Conservation (phyloP, 1,139 yeast genomes). For the Yarrowia galli region DNA sequence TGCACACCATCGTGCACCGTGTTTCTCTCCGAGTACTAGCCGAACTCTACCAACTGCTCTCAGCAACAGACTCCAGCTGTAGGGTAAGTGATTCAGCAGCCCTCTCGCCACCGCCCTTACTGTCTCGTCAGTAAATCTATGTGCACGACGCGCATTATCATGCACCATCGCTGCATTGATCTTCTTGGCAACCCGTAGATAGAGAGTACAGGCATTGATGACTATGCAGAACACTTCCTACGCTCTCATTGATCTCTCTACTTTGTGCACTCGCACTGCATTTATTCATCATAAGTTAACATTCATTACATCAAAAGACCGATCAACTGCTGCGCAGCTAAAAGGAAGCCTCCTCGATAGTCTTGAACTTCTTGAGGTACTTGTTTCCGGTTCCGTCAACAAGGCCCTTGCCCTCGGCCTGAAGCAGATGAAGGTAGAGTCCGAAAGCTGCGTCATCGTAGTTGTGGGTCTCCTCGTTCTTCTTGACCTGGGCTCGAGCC, state of each 20-base stretch:
- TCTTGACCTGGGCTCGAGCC: conserved; percentile 10
- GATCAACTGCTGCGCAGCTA: neutral
- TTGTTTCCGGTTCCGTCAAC: neutral
- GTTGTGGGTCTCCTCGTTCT: conserved; percentile 27
- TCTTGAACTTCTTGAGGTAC: conserved; percentile 16
- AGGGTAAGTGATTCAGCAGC: no score
- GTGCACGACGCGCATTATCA: neutral
- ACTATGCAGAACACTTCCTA: no score
- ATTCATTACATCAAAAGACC: neutral
- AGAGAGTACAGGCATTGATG: no score
- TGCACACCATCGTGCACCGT: no score
- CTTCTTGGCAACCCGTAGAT: no score
- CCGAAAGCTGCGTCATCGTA: conserved; percentile 2
- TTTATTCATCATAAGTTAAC: neutral
- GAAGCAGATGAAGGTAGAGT: conserved; percentile 25
- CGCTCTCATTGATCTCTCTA: no score
- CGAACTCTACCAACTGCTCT: no score
- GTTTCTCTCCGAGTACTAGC: no score
- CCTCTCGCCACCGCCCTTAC: no score
- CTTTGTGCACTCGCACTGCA: neutral
- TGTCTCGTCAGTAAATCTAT: neutral
- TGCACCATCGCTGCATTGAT: neutral
- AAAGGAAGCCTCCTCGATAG: conserved; percentile 2
- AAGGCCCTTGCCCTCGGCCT: conserved; percentile 3
- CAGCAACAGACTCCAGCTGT: no score